Evolutionary conservation across 495 filamentous ascomycete species (phyloP), one percentile per base, ranked within the genome.

Genomic region (Darksidea phi): DNA sequence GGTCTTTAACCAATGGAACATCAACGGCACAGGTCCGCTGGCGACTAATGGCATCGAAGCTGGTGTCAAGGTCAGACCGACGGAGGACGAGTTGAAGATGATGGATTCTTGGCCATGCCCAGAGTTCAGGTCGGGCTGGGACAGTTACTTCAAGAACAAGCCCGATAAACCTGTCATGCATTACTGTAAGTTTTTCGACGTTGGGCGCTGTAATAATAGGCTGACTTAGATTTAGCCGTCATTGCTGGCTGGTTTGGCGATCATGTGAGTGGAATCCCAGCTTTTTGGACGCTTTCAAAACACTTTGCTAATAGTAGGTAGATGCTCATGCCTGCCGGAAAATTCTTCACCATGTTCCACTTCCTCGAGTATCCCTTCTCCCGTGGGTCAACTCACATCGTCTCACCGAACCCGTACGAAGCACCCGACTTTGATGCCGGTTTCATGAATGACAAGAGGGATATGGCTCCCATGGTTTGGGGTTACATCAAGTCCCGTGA

Each of bases 141-240:
- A 92, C 57, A 83, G 80, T 24, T 91, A 92, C 76, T 94, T 91
- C 74, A 89, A 90, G 77, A 74, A 91, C 67, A 89, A 90, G 74
- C 86, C 87, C 0, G 88, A 92, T 72, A 91, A 91, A 78, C 89
- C 89, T 0, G 88, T 92, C 32, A 91, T 92, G 88, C 88, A 91
- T 64, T 76, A 76, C 69, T 71, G 68, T 49, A 59, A 53, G 72
- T 68, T 42, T 15, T 15, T 15, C 2, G 25, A 17, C 15, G n/a
- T 26, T 34, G 2, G 25, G 13, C 0, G 48, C 7, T 42, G 11
- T 15, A 47, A 26, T 21, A 28, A 43, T 12, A 13, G 28, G 28
- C 28, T 32, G 28, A 32, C 48, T 64, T 24, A 38, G 25, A 2
- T 24, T 6, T 36, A 64, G 63, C 63, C 26, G 67, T 67, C 54